Evolutionary conservation across 139 green algal genomes (phyloP).

Genomic region (Tetradesmus obliquus): DNA sequence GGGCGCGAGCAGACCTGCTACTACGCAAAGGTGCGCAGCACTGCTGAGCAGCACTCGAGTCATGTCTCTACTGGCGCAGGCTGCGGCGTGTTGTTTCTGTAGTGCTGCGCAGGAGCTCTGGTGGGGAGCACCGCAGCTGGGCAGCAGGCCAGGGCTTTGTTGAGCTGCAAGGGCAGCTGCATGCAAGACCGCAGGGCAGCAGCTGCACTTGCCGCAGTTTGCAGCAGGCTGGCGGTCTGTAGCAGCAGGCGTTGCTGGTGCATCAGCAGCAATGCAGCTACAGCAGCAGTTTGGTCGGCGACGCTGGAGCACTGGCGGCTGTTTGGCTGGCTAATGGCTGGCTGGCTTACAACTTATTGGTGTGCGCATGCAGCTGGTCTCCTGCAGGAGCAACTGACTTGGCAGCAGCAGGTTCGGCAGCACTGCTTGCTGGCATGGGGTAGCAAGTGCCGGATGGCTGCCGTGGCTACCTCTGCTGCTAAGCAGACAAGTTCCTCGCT

Average conservation of each 20-base stretch:
- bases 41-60: too few relatives aligned
- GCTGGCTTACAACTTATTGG: neutral
- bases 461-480: too few relatives aligned
- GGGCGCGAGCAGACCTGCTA: slow-evolving; percentile 97
- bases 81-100: neutral
- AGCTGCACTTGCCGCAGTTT: neutral
- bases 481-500: too few relatives aligned
- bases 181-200: too few relatives aligned
- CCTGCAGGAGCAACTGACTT: too few relatives aligned
- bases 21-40: slow-evolving; percentile 84
- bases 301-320: too few relatives aligned
- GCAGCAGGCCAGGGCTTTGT: too few relatives aligned
- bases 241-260: neutral
- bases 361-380: neutral
- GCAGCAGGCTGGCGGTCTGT: neutral
- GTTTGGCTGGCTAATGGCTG: neutral
- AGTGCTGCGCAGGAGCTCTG: neutral
- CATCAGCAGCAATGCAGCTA: neutral
- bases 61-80: neutral
- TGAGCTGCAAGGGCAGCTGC: too few relatives aligned
- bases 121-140: neutral
- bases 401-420: neutral
- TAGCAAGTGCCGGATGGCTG: neutral
- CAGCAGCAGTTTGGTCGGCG: slow-evolving; percentile 18
- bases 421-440: neutral